A percentile compares a stretch with the other conserved stretches of the same genome.
Evolutionary conservation across 352 stramenopile species (phyloP).

Genomic region (Globisporangium orthogonon): DNA sequence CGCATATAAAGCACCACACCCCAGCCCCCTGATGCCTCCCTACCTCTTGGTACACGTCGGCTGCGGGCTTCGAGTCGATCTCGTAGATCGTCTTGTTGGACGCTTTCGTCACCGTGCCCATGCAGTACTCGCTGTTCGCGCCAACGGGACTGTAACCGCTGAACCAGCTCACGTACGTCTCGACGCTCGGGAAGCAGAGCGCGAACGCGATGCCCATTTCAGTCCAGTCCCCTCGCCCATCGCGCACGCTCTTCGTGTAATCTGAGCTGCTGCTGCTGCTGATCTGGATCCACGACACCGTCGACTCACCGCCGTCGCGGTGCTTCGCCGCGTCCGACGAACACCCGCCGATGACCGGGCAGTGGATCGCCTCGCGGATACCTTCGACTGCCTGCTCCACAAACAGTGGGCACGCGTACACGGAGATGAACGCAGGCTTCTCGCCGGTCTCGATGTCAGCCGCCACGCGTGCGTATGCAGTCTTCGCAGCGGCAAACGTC

Average conservation of each 20-base stretch:
- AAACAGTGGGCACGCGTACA: slow-evolving; percentile 77
- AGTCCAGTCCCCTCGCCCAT: slow-evolving; percentile 67
- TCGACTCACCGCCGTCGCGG: slow-evolving; percentile 44
- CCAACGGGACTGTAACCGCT: slow-evolving; percentile 79
- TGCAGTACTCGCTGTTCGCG: slow-evolving; percentile 72
- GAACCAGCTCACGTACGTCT: slow-evolving; percentile 86
- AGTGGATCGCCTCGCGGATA: slow-evolving; percentile 72
- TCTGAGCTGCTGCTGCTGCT: slow-evolving; percentile 77
- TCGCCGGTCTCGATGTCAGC: slow-evolving; percentile 54
- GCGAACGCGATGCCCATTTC: slow-evolving; percentile 82
- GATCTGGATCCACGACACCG: slow-evolving; percentile 84
- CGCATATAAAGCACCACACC: not conserved
- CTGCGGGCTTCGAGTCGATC: slow-evolving; percentile 79
- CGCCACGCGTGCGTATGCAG: slow-evolving; percentile 43
- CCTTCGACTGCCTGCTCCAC: slow-evolving; percentile 80
- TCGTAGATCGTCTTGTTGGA: slow-evolving; percentile 84
- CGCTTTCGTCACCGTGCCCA: slow-evolving; percentile 81
- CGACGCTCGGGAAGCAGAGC: slow-evolving; percentile 78
- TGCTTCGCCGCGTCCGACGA: slow-evolving; percentile 76
- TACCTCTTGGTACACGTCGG: slow-evolving; percentile 80
- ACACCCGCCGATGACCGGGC: slow-evolving; percentile 77
- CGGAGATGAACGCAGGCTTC: slow-evolving; percentile 72
- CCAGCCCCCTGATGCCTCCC: not conserved
- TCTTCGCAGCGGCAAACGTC: slow-evolving; percentile 67
- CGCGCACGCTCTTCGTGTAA: slow-evolving; percentile 70